Base-by-base conservation (phyloP, 306 rosid species). In the Dicorynia guianensis region DNA sequence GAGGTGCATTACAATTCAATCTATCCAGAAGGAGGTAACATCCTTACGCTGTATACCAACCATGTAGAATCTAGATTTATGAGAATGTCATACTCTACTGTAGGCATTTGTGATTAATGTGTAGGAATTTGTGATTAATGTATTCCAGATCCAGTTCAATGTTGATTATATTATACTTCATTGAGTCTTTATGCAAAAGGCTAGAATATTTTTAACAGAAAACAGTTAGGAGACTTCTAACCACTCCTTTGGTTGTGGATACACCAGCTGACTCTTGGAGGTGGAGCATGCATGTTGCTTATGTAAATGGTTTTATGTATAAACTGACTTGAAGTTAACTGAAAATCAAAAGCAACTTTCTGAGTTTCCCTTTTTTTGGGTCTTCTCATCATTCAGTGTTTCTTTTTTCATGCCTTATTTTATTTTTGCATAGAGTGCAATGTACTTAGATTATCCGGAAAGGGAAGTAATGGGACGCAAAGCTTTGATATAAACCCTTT, bases 1-100 rank as follows among this genome's bases (percentile, higher is more conserved):
- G 98, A 94, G 90, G 98, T 94, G 83, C 98, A 94, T 85, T 94
- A 94, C 86, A 94, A 94, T 84, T 85, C 98, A 42, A 94, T 94
- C 44, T 92, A 94, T 86, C 97, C 98, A 0, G 89, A 94, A 87
- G 96, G 92, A 94, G 98, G 98, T 94, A 85, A 74, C 71, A 14
- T 39, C 14, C 49, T 8, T 25, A 25, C 2, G 30, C 30, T 25
- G 30, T 25, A 25, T 25, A 25, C 30, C 30, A 25, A 25, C 30
- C 30, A 25, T 25, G 30, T 1, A 25, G 30, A 25, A 25, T 25
- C 30, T 25, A 25, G 30, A 25, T 25, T 25, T 25, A 25, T 25
- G 30, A 25, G 30, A 25, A 25, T 25, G 30, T 25, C 30, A 1
- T 25, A 2, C 30, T 25, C 30, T 25, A 25, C 30, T 25, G 2